phyloP scores from a whole-genome alignment of 148 eudicot species.

The Salicornia ramosissima region DNA sequence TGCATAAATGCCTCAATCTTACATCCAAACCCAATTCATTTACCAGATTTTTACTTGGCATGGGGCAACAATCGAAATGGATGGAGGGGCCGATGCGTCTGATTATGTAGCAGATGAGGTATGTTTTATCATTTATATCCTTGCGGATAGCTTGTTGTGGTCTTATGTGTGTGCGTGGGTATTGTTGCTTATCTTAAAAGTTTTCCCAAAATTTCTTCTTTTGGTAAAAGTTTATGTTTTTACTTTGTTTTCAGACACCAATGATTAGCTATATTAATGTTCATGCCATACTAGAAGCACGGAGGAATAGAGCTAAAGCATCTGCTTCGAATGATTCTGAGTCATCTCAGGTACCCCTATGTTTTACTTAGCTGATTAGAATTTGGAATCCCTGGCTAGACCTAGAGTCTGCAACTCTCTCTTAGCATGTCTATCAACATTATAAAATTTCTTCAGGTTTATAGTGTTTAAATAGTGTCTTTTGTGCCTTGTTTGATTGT shows the following conservation, averaged over 20 bases:
- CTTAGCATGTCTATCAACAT: not conserved
- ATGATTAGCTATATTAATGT: conserved; percentile 95
- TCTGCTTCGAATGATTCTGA: conserved; percentile 61
- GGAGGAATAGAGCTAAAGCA: conserved; percentile 82
- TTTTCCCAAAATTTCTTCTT: not conserved
- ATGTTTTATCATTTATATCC: conserved; percentile 18
- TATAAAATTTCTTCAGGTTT: too few species aligned
- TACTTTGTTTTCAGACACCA: conserved; percentile 56
- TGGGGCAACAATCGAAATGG: conserved; percentile 95
- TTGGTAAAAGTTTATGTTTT: conserved; percentile 12
- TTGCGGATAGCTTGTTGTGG: not conserved
- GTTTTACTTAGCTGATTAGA: not conserved
- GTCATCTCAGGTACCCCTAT: conserved; percentile 58
- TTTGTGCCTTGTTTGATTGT: too few species aligned
- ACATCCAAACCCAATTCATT: not conserved
- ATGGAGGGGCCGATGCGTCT: conserved; percentile 69
- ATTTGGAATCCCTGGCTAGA: not conserved
- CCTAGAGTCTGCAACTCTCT: not conserved
- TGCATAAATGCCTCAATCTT: not conserved
- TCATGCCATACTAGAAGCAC: conserved; percentile 87
- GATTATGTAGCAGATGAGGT: conserved; percentile 98
- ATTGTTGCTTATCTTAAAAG: not conserved
- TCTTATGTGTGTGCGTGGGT: too few species aligned
- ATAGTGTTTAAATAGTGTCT: too few species aligned
- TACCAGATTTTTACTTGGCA: conserved; percentile 89